These are phyloP conservation scores for Mortierella sp. DNA, from an alignment of 371 early-diverging fungal genomes.

Conservation along the genomic window DNA sequence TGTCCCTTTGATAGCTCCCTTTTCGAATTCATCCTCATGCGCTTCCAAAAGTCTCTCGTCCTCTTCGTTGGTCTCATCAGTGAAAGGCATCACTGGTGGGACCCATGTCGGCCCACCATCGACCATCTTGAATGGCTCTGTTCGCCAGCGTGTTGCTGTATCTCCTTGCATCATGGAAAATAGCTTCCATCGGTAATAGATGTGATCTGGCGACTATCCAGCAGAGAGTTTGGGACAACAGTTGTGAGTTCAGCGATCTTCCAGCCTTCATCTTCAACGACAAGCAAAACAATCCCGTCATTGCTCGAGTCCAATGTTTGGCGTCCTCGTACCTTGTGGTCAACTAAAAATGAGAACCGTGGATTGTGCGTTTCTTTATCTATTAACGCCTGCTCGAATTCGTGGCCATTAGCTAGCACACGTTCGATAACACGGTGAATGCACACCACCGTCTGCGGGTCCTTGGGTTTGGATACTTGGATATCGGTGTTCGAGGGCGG, in stretches of 20 bases:
- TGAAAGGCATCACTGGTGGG: conserved; percentile 83
- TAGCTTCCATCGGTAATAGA: conserved; percentile 93
- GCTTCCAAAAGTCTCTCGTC: conserved; percentile 41
- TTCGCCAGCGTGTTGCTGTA: conserved; percentile 74
- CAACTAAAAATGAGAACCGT: conserved; percentile 77
- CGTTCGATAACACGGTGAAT: conserved; percentile 91
- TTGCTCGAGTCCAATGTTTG: neutral
- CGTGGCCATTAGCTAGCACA: conserved; percentile 78
- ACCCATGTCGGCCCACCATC: conserved; percentile 87
- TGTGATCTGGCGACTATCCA: conserved; percentile 76
- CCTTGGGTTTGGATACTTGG: conserved; percentile 71
- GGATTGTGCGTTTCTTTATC: conserved; percentile 73
- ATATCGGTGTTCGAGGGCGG: conserved; percentile 67
- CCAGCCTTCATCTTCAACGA: too few relatives aligned
- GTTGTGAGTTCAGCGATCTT: neutral
- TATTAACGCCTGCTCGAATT: conserved; percentile 79
- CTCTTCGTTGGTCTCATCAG: conserved; percentile 67
- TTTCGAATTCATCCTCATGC: conserved; percentile 61
- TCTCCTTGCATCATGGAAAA: conserved; percentile 93
- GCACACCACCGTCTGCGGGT: conserved; percentile 64
- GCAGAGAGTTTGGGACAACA: neutral
- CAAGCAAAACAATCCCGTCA: neutral
- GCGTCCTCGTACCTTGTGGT: conserved; percentile 64
- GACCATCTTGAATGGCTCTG: conserved; percentile 89
- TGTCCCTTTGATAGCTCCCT: conserved; percentile 61